Evolutionary conservation across 164 flowering plant genomes (phyloP), one percentile per base, ranked within the genome.

Genomic region (Dillenia suffruticosa): DNA sequence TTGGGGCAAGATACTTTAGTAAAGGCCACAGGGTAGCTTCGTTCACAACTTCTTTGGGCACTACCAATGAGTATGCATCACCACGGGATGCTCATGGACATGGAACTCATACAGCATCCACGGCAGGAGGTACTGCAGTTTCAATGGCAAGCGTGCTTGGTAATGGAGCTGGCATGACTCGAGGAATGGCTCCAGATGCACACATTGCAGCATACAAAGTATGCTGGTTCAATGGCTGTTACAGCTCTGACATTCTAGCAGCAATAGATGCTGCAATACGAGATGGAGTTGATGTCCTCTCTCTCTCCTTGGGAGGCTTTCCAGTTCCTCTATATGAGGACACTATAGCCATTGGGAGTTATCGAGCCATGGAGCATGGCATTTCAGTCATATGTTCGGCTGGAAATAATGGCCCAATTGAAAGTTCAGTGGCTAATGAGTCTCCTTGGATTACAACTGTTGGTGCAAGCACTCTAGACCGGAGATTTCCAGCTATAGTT

Each of bases 401-500:
- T 15, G 97, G 97, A 46, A 93, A 90, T 65, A 87, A 84, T 48
- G 98, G 98, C 1, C 97, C 97, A 5, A 68, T 80, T 47, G 76
- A 76, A 22, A 79, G 68, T 75, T 88, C 97, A 1, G 92, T 93
- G 12, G 94, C 97, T 26, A 93, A 93, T 57, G 92, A 78, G 66
- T 97, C 98, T 48, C 98, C 98, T 11, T 93, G 98, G 98, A 79
- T 93, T 19, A 73, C 86, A 8, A 90, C 98, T 1, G 76, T 93
- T 8, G 98, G 98, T 22, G 98, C 98, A n/a, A 82, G 96, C 74
- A 84, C 97, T n/a, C 83, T 90, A 12, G 89, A 90, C 71, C 56
- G 98, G 53, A 83, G 74, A 68, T 93, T 93, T 65, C 97, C 97
- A n/a, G 94, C 96, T 43, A 12, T 75, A 46, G 81, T 93, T 44